Conservation (phyloP, 1,284 basidiomycete genomes). For the Cryptococcus sp. region DNA sequence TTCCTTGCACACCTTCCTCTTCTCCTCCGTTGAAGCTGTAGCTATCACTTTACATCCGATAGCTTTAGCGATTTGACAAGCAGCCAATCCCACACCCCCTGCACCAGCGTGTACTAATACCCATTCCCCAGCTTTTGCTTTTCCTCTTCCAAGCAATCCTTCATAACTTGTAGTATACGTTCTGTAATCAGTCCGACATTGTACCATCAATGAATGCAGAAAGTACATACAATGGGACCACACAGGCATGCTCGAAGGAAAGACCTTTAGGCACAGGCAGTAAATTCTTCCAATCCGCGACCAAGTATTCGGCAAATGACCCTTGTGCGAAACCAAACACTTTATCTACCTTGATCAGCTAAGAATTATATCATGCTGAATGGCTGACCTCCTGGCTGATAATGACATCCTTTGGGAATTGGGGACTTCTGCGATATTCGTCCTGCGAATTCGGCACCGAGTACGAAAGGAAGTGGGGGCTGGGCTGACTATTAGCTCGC, state of each 20-base stretch:
- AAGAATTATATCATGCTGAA: too few species aligned
- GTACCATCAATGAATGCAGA: background rate
- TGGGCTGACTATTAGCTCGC: constrained; percentile 45
- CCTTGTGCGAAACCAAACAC: constrained; percentile 84
- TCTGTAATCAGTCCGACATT: constrained; percentile 8
- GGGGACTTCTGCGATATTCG: constrained; percentile 67
- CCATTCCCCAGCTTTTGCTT: constrained; percentile 75
- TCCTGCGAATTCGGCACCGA: constrained; percentile 84
- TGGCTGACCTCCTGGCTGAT: constrained; percentile 60
- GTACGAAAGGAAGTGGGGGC: constrained; percentile 74
- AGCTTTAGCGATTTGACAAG: constrained; percentile 80
- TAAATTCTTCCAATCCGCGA: constrained; percentile 54
- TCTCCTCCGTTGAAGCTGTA: constrained; percentile 47
- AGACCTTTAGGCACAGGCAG: constrained; percentile 62
- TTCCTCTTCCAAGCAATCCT: constrained; percentile 75
- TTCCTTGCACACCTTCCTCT: constrained; percentile 46
- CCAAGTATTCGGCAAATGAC: constrained; percentile 69
- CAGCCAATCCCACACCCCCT: constrained; percentile 80
- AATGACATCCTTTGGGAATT: constrained; percentile 75
- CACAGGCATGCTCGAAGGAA: constrained; percentile 60
- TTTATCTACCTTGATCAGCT: constrained; percentile 64
- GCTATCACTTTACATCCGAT: constrained; percentile 52
- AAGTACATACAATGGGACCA: constrained; percentile 24
- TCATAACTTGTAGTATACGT: constrained; percentile 92
- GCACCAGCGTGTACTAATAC: constrained; percentile 84